phyloP scores from a whole-genome alignment of 2,329 filamentous ascomycete species.

The Mariannaea sp. region DNA sequence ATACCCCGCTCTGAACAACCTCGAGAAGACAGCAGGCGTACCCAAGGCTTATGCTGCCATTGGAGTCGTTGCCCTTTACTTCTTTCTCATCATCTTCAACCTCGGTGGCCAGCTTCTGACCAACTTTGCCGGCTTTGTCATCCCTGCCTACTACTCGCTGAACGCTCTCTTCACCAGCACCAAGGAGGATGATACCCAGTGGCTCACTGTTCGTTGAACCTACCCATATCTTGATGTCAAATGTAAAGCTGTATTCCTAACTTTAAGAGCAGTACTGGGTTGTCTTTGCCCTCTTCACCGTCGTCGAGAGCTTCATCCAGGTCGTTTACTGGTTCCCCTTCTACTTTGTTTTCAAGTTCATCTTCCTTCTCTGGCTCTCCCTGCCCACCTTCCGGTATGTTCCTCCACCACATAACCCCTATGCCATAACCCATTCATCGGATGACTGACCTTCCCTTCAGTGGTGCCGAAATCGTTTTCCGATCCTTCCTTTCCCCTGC shows the following conservation, averaged over 20 bases:
- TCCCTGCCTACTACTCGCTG: slow-evolving; percentile 85
- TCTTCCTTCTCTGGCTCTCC: slow-evolving; percentile 96
- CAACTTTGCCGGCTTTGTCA: slow-evolving; percentile 82
- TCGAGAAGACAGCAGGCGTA: slow-evolving; percentile 81
- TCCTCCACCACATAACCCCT: slow-evolving; percentile 3
- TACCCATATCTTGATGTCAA: slow-evolving; percentile 6
- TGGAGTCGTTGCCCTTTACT: slow-evolving; percentile 77
- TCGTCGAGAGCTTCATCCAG: slow-evolving; percentile 80
- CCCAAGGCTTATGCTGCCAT: slow-evolving; percentile 86
- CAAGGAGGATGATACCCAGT: slow-evolving; percentile 83
- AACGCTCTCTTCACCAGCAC: slow-evolving; percentile 72
- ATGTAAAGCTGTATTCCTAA: slow-evolving; percentile 27
- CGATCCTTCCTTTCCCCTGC: slow-evolving; percentile 91
- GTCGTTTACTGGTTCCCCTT: slow-evolving; percentile 97
- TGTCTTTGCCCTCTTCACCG: slow-evolving; percentile 80
- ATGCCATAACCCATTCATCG: slow-evolving; percentile 8
- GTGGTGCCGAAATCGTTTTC: slow-evolving; percentile 96
- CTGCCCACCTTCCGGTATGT: slow-evolving; percentile 91
- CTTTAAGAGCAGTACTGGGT: slow-evolving; percentile 74
- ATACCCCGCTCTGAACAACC: slow-evolving; percentile 81
- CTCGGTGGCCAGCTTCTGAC: slow-evolving; percentile 86
- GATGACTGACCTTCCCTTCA: slow-evolving; percentile 46
- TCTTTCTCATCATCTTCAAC: slow-evolving; percentile 93
- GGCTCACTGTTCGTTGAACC: slow-evolving; percentile 65
- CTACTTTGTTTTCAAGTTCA: slow-evolving; percentile 99